Conservation (phyloP, 1,284 basidiomycete species). For the Heterobasidion irregulare region DNA sequence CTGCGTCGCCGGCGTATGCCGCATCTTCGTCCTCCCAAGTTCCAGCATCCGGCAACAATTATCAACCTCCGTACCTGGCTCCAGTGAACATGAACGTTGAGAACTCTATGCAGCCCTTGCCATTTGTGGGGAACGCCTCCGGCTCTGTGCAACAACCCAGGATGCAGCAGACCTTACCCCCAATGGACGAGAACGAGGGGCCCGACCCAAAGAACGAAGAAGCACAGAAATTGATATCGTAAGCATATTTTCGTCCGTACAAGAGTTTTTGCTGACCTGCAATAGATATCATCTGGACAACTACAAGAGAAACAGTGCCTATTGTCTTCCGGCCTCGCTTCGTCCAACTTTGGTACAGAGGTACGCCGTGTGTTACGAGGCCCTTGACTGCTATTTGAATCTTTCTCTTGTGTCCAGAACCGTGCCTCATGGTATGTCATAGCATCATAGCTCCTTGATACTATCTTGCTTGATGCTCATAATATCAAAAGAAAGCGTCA, state of each 20-base stretch:
- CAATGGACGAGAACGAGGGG: constrained; percentile 43
- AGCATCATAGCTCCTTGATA: not conserved
- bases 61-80: constrained; percentile 45
- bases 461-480: constrained; percentile 4
- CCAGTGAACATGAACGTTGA: constrained; percentile 50
- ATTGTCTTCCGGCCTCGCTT: constrained; percentile 82
- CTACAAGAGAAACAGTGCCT: constrained; percentile 70
- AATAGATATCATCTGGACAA: constrained; percentile 79
- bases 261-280: not conserved
- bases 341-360: constrained; percentile 81
- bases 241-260: constrained; percentile 14
- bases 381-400: constrained; percentile 6
- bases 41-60: constrained; percentile 26
- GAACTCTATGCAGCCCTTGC: constrained; percentile 36
- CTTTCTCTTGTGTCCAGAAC: constrained; percentile 36
- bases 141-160: constrained; percentile 18
- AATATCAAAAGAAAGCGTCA: constrained; percentile 61
- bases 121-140: constrained; percentile 28
- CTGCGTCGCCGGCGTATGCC: constrained; percentile 31
- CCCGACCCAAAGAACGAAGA: constrained; percentile 62
- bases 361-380: constrained; percentile 23
- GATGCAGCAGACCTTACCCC: constrained; percentile 15
- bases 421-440: constrained; percentile 67
- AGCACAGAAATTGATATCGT: constrained; percentile 79
- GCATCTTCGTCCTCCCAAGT: constrained; percentile 13